Base-by-base conservation (phyloP, 225 moss, liverwort and hornwort genomes). In the Thuidium tamariscinum region DNA sequence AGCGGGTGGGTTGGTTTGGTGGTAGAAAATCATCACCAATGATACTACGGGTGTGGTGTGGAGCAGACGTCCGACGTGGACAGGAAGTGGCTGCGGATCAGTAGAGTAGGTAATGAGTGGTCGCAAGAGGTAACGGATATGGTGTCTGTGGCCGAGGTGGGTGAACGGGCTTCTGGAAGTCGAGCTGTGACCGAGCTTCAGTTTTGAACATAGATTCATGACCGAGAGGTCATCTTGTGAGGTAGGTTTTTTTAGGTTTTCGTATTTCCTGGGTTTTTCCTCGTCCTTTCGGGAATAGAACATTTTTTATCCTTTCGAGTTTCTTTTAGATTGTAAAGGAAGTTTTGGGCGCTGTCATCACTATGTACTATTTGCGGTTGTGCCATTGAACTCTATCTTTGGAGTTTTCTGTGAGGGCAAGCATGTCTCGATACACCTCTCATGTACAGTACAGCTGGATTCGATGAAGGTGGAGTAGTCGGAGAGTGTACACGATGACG, bases 131-230 rank as follows among this genome's bases (percentile, higher is more conserved):
- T 71, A 48, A 61, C 69, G 89, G 59, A 71, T 66, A 56, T 49
- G 23, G 77, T 80, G 61, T 79, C 83, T 78, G 57, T 71, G 82
- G 67, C 86, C 67, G 87, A 83, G 80, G 76, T 78, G 70, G 84
- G 73, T 74, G 80, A 86, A 81, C 74, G 84, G 81, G 88, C 49
- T 66, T 65, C 66, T 88, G 80, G 81, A 83, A 84, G 81, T 72
- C 37, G 73, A 83, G 71, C 69, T 88, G 69, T 80, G 49, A 84
- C 84, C 42, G 54, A 84, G 62, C 84, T 81, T 89, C 83, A 92
- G 83, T 88, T 89, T 87, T 88, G 85, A 86, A 88, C 81, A 51
- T 88, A 84, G 88, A 77, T 88, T 92, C 23, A 54, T 65, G 88
- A 77, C 83, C 63, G 34, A 55, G 82, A 57, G 88, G 85, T 82